phyloP scores from a whole-genome alignment of 2,329 filamentous ascomycete species.

The Cytospora leucostoma region DNA sequence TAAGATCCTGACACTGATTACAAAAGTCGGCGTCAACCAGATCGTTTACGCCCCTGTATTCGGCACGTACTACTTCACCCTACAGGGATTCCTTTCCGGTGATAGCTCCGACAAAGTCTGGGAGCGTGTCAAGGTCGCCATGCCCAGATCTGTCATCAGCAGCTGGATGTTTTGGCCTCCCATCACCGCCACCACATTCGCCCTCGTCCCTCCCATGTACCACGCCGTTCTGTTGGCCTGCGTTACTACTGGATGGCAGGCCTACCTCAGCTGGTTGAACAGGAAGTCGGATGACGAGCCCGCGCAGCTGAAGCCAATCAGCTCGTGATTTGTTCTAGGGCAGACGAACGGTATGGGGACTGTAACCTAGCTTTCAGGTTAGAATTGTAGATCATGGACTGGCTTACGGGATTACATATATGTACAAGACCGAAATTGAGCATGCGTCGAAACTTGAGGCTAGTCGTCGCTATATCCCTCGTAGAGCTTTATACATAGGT shows the following conservation, averaged over 20 bases:
- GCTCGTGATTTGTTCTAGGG: not conserved
- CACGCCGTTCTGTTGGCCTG: slow-evolving; percentile 76
- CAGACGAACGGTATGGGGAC: too few relatives aligned
- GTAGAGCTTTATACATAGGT: too few relatives aligned
- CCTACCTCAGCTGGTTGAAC: slow-evolving; percentile 82
- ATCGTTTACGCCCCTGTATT: slow-evolving; percentile 77
- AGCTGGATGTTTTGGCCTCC: slow-evolving; percentile 86
- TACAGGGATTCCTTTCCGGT: slow-evolving; percentile 74
- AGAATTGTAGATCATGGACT: too few relatives aligned
- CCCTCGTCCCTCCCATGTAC: slow-evolving; percentile 78
- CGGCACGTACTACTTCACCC: slow-evolving; percentile 79
- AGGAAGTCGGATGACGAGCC: slow-evolving; percentile 63
- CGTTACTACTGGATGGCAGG: slow-evolving; percentile 88
- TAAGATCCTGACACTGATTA: slow-evolving; percentile 66
- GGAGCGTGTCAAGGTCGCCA: slow-evolving; percentile 71
- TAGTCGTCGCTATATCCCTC: too few relatives aligned
- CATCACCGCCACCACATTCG: slow-evolving; percentile 82
- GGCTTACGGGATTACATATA: too few relatives aligned
- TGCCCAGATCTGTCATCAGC: slow-evolving; percentile 75
- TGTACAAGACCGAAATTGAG: too few relatives aligned
- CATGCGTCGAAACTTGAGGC: too few relatives aligned
- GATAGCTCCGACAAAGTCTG: slow-evolving; percentile 63
- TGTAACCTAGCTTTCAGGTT: too few relatives aligned
- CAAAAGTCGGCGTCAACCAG: slow-evolving; percentile 82
- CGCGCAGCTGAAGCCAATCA: not conserved